Conservation (phyloP, 208 protist species). For the Trypanosoma vivax region DNA sequence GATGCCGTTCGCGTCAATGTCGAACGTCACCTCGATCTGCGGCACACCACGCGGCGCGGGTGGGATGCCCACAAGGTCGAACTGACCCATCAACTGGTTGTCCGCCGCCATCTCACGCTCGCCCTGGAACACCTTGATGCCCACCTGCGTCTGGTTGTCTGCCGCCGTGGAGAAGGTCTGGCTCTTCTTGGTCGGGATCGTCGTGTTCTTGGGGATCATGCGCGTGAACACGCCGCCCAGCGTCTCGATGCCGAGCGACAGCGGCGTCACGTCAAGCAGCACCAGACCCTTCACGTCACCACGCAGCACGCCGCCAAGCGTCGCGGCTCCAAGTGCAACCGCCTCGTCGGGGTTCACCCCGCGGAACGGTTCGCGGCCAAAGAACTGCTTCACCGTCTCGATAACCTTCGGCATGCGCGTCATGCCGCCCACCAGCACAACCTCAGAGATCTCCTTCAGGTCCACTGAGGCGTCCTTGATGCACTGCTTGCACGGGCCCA, state of each 20-base stretch:
- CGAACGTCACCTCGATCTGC: constrained; percentile 97
- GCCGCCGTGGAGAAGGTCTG: constrained; percentile 89
- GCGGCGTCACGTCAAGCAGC: constrained; percentile 3
- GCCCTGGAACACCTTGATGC: constrained; percentile 93
- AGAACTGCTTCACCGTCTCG: constrained; percentile 87
- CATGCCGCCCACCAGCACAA: constrained; percentile 97
- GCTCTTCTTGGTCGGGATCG: constrained; percentile 96
- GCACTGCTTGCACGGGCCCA: constrained; percentile 61
- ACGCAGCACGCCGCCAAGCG: constrained; percentile 93
- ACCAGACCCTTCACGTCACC: constrained; percentile 55
- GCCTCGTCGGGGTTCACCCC: constrained; percentile 99
- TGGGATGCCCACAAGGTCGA: constrained; percentile 91
- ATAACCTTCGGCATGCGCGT: constrained; percentile 96
- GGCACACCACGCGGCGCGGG: constrained; percentile 68
- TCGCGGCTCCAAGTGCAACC: constrained; percentile 99
- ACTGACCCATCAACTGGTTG: constrained; percentile 95
- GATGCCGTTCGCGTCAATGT: constrained; percentile 98
- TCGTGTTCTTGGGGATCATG: constrained; percentile 98
- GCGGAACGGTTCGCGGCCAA: constrained; percentile 93
- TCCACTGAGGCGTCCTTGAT: constrained; percentile 86
- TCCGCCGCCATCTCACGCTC: constrained; percentile 90
- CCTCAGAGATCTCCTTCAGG: constrained; percentile 91
- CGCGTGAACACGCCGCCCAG: constrained; percentile 95
- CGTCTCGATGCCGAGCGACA: constrained; percentile 68
- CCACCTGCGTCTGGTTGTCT: constrained; percentile 80